A percentile compares a stretch with the other conserved stretches of the same genome.
Evolutionary conservation across 2,329 filamentous ascomycete species (phyloP).

Genomic region (Knufia fluminis): DNA sequence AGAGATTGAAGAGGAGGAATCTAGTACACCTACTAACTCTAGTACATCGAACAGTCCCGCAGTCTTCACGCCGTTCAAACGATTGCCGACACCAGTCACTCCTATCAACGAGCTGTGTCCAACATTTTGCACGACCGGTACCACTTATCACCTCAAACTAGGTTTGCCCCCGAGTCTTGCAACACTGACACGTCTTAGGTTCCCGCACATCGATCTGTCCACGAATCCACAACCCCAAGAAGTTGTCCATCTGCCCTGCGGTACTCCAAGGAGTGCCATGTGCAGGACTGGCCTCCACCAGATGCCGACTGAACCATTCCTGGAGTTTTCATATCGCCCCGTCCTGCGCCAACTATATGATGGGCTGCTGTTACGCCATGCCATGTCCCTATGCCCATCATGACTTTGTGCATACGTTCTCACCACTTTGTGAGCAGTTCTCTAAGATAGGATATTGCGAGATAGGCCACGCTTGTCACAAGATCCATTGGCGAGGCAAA

Average conservation of each 20-base stretch:
- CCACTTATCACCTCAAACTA: neutral
- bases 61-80: neutral
- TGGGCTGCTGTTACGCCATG: neutral
- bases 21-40: neutral
- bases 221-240: constrained; percentile 73
- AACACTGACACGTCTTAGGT: constrained; percentile 1
- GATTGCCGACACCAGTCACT: neutral
- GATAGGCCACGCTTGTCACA: neutral
- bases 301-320: neutral
- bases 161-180: neutral
- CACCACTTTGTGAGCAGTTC: constrained; percentile 1
- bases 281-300: neutral
- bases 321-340: constrained; percentile 6
- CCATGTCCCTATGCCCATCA: constrained; percentile 6
- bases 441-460: constrained; percentile 2
- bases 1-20: neutral
- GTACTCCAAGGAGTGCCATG: constrained; percentile 33
- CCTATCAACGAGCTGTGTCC: constrained; percentile 4
- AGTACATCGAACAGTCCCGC: neutral
- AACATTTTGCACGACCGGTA: constrained; percentile 7
- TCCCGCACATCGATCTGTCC: constrained; percentile 49
- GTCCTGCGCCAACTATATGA: neutral
- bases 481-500: constrained; percentile 1
- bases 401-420: neutral
- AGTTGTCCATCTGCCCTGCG: constrained; percentile 83